phyloP scores from a whole-genome alignment of 768 basidiomycete species.

The Podaxis pistillaris region DNA sequence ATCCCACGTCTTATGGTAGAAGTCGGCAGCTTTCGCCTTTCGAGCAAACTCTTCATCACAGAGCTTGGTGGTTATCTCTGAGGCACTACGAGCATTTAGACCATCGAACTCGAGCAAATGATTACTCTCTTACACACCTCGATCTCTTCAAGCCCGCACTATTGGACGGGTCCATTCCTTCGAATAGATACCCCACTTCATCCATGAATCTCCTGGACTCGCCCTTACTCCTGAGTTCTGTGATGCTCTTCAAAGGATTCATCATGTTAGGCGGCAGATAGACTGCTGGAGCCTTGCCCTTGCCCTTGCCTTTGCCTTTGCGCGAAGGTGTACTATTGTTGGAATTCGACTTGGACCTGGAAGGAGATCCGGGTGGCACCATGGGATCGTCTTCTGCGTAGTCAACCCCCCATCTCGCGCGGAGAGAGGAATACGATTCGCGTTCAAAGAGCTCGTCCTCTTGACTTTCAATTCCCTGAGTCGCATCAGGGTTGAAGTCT shows the following conservation, averaged over 20 bases:
- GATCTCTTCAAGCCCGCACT: slow-evolving; percentile 59
- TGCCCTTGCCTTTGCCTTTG: slow-evolving; percentile 16
- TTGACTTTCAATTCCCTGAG: slow-evolving; percentile 28
- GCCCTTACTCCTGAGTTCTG: slow-evolving; percentile 77
- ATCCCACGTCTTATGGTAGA: slow-evolving; percentile 68
- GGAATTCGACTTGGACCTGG: slow-evolving; percentile 2
- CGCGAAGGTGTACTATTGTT: slow-evolving; percentile 5
- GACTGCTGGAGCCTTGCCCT: slow-evolving; percentile 20
- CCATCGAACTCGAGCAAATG: neutral
- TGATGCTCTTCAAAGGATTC: slow-evolving; percentile 77
- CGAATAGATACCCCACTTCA: slow-evolving; percentile 82
- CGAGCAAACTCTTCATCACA: slow-evolving; percentile 75
- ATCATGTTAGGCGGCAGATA: slow-evolving; percentile 55
- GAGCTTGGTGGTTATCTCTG: slow-evolving; percentile 74
- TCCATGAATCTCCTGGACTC: slow-evolving; percentile 79
- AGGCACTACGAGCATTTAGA: slow-evolving; percentile 46
- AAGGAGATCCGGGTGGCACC: slow-evolving; percentile 20
- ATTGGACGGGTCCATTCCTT: slow-evolving; percentile 61
- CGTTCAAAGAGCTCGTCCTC: slow-evolving; percentile 52
- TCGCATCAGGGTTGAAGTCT: slow-evolving; percentile 23
- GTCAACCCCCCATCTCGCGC: slow-evolving; percentile 81
- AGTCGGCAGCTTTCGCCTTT: slow-evolving; percentile 76
- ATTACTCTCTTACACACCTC: slow-evolving; percentile 43
- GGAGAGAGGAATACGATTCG: slow-evolving; percentile 76
- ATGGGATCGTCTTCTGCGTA: slow-evolving; percentile 70